These are phyloP conservation scores for Capronia americana DNA, from an alignment of 2,329 filamentous ascomycete genomes.

Conservation along the genomic window DNA sequence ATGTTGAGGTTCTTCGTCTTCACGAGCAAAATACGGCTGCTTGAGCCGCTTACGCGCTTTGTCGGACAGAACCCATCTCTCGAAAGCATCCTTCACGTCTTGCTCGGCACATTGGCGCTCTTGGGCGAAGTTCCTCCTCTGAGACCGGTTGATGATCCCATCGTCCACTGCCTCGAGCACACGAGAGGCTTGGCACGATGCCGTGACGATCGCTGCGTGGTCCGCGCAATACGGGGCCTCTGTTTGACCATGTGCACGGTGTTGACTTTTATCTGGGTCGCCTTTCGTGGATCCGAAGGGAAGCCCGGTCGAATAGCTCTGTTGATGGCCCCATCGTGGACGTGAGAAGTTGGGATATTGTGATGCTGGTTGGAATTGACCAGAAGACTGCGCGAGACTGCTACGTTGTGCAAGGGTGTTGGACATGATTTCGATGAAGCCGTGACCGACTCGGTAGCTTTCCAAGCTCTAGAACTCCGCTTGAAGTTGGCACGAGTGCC, in stretches of 20 bases:
- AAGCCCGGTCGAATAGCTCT: neutral
- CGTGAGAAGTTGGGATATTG: conserved; percentile 3
- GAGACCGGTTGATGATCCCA: neutral
- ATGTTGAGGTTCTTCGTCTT: neutral
- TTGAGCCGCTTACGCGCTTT: neutral
- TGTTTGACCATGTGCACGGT: neutral
- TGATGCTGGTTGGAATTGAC: neutral
- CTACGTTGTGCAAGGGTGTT: neutral
- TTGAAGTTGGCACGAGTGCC: neutral
- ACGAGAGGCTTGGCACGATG: neutral
- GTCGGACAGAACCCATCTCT: neutral
- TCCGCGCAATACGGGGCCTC: neutral
- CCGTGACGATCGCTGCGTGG: neutral
- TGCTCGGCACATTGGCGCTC: neutral
- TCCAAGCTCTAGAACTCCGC: neutral
- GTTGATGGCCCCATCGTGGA: neutral
- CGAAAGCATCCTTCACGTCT: conserved; percentile 6
- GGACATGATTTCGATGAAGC: neutral
- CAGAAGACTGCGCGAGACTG: neutral
- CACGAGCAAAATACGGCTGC: neutral
- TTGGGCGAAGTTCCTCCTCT: neutral
- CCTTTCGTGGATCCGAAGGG: neutral
- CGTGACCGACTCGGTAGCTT: neutral
- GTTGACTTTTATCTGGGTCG: neutral
- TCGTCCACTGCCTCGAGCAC: neutral